Percentiles rank a stretch among this genome's conserved stretches.
Evolutionary conservation across 2,329 filamentous ascomycete genomes (phyloP).

Genomic region (Thermothelomyces thermophilus): DNA sequence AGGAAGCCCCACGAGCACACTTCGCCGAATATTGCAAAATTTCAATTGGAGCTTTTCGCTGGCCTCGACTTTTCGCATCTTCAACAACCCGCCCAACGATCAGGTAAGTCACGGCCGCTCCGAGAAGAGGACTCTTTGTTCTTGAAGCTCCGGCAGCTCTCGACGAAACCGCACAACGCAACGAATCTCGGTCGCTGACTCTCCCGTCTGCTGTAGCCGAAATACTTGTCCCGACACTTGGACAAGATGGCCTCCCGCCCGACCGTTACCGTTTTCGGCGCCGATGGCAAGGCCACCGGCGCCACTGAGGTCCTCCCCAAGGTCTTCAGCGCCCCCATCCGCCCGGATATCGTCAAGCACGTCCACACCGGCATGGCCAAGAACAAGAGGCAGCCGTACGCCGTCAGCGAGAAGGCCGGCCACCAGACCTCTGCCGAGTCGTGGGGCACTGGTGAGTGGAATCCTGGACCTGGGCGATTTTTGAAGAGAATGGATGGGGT

Average conservation of each 20-base stretch:
- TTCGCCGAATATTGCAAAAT: constrained; percentile 27
- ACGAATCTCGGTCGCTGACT: constrained; percentile 16
- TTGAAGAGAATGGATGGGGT: neutral
- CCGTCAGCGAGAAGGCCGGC: constrained; percentile 99
- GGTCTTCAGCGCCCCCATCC: constrained; percentile 96
- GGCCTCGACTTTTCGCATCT: constrained; percentile 23
- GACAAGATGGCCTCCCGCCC: constrained; percentile 87
- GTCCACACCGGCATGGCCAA: constrained; percentile 99
- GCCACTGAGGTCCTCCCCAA: constrained; percentile 87
- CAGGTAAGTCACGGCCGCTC: constrained; percentile 21
- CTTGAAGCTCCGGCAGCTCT: neutral
- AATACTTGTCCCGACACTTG: constrained; percentile 21
- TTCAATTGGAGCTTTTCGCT: constrained; percentile 23
- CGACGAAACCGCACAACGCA: neutral
- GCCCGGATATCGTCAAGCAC: constrained; percentile 97
- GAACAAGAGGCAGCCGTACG: constrained; percentile 99
- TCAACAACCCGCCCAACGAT: constrained; percentile 24
- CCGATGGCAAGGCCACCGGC: constrained; percentile 88
- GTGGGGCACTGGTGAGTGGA: constrained; percentile 48
- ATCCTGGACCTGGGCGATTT: neutral
- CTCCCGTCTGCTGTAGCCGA: constrained; percentile 15
- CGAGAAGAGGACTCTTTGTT: neutral
- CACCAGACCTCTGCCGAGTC: constrained; percentile 99
- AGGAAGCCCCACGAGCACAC: constrained; percentile 24
- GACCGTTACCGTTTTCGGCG: constrained; percentile 94